phyloP scores from a whole-genome alignment of 805 yeast genomes.

The Maudiozyma pseudohumilis region DNA sequence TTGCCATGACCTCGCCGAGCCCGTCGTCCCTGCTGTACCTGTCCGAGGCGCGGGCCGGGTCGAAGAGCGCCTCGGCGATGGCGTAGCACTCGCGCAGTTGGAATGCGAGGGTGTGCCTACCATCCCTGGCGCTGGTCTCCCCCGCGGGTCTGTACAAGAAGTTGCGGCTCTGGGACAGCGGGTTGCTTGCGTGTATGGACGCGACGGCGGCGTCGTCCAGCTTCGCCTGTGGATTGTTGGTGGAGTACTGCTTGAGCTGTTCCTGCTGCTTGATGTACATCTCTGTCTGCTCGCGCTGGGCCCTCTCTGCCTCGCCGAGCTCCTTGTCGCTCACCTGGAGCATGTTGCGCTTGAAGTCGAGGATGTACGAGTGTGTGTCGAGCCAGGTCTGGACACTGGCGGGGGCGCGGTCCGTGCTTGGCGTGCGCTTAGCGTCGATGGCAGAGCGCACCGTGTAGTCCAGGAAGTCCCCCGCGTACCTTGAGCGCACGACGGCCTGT shows the following conservation, averaged over 20 bases:
- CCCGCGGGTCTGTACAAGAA: constrained; percentile 17
- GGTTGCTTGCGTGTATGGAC: constrained; percentile 11
- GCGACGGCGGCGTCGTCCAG: constrained; percentile 3
- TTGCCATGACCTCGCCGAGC: constrained; percentile 20
- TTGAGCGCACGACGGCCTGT: constrained; percentile 56
- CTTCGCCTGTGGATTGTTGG: constrained; percentile 1
- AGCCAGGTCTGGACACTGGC: constrained; percentile 21
- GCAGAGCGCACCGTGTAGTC: no score
- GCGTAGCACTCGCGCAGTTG: constrained; percentile 20
- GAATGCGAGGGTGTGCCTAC: constrained; percentile 15
- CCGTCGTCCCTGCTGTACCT: constrained; percentile 18
- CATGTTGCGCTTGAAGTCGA: constrained; percentile 24
- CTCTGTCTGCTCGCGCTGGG: constrained; percentile 18
- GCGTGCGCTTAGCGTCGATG: no score
- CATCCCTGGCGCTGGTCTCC: neutral
- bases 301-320: constrained; percentile 17
- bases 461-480: constrained; percentile 78
- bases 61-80: constrained; percentile 23
- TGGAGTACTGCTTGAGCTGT: constrained; percentile 10
- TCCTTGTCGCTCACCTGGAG: constrained; percentile 23
- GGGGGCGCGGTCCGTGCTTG: no score
- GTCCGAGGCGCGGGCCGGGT: constrained; percentile 17
- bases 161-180: constrained; percentile 14
- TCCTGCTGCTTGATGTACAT: constrained; percentile 14
- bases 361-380: constrained; percentile 23